Evolutionary conservation across 2,329 filamentous ascomycete species (phyloP).

Genomic region (Hymenoscyphus fructigenus): DNA sequence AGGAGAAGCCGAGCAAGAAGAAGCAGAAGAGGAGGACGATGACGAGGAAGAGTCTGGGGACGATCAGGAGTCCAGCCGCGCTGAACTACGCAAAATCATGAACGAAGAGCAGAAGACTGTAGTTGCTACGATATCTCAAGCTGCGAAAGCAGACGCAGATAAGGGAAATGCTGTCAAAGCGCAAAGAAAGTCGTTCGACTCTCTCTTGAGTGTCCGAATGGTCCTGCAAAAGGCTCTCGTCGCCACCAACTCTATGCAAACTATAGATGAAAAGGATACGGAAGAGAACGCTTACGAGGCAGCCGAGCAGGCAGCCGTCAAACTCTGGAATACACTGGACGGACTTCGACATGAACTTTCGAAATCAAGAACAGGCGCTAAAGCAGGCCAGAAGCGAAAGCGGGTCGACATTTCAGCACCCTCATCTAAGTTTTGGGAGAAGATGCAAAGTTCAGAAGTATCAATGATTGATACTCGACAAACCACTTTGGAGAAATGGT

Average conservation of each 20-base stretch:
- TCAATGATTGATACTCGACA: constrained; percentile 61
- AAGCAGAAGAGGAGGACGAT: constrained; percentile 39
- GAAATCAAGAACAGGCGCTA: constrained; percentile 44
- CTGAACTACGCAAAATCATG: constrained; percentile 67
- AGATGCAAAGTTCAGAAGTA: constrained; percentile 66
- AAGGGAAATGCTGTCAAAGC: constrained; percentile 86
- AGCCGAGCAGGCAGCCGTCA: constrained; percentile 81
- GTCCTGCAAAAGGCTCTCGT: constrained; percentile 89
- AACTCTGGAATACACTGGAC: constrained; percentile 80
- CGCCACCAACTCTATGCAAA: constrained; percentile 71
- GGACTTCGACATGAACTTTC: constrained; percentile 62
- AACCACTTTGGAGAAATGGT: constrained; percentile 85
- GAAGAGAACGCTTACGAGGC: constrained; percentile 56
- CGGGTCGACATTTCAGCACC: constrained; percentile 55
- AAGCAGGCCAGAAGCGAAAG: constrained; percentile 62
- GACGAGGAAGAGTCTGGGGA: constrained; percentile 34
- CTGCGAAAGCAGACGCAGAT: constrained; percentile 72
- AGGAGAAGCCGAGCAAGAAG: constrained; percentile 28
- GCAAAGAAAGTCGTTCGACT: constrained; percentile 84
- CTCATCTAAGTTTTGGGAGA: constrained; percentile 68
- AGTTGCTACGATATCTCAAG: constrained; percentile 57
- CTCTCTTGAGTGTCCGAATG: constrained; percentile 85
- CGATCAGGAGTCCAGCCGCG: constrained; percentile 42
- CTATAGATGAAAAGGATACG: constrained; percentile 44
- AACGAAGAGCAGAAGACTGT: constrained; percentile 65